phyloP scores from a whole-genome alignment of 2,329 filamentous ascomycete genomes.

The Calonectria ilicicola region DNA sequence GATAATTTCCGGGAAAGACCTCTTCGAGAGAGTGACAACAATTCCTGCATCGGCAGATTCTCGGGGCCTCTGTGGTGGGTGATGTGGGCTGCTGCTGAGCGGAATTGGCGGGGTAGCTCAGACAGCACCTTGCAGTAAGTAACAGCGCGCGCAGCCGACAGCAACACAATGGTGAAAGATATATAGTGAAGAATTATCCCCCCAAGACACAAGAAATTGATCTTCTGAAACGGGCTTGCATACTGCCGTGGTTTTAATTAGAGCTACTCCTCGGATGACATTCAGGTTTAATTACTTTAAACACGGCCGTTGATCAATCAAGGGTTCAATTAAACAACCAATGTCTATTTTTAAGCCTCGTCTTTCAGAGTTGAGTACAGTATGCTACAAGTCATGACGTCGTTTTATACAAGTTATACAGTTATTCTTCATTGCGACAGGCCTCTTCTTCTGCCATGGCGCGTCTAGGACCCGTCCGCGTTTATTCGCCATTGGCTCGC shows the following conservation, averaged over 20 bases:
- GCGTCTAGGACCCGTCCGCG: neutral
- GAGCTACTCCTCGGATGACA: neutral
- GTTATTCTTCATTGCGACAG: neutral
- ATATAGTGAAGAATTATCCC: neutral
- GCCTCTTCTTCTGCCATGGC: neutral
- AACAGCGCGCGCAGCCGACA: neutral
- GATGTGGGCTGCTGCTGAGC: slow-evolving; percentile 22
- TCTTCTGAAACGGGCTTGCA: neutral
- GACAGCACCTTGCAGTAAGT: neutral
- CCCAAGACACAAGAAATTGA: no score
- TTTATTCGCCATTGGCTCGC: neutral
- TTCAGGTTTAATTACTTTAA: neutral
- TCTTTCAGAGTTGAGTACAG: slow-evolving; percentile 25
- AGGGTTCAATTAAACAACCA: neutral
- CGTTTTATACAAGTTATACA: slow-evolving; percentile 30
- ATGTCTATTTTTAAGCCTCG: neutral
- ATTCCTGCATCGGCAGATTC: slow-evolving; percentile 46
- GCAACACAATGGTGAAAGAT: neutral
- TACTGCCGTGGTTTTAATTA: neutral
- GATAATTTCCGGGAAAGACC: slow-evolving; percentile 4
- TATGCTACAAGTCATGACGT: slow-evolving; percentile 27
- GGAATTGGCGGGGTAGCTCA: slow-evolving; percentile 33
- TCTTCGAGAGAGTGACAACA: slow-evolving; percentile 39
- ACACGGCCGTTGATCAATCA: neutral
- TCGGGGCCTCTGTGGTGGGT: slow-evolving; percentile 38